Evolutionary conservation across 2,329 filamentous ascomycete genomes (phyloP), one percentile per base, ranked within the genome.

Genomic region (Stemphylium beticola): DNA sequence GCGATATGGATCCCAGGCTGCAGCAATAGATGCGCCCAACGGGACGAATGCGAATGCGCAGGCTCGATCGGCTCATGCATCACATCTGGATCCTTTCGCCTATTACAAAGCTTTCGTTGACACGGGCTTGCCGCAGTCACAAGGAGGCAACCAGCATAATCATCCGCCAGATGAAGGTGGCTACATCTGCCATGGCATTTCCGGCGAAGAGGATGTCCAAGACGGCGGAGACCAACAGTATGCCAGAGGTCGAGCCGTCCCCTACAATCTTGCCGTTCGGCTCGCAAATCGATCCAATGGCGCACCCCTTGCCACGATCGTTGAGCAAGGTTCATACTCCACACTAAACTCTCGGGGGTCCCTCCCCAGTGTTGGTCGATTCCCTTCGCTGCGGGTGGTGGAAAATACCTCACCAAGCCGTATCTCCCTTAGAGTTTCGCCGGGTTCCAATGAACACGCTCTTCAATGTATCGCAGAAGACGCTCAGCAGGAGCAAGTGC

Each of bases 221-320:
- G 26, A 41, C 32, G 20, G 43, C 32, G 56, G 49, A 44, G 55
- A 52, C 37, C 61, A 63, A 42, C 64, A 58, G 38, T 60, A 66
- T 29, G 31, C 34, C 46, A 62, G 43, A 60, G 46, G 49, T 52
- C 63, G 65, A 46, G 58, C 53, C 50, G 52, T 60, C 33, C 61
- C 69, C 17, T 65, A 66, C 54, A 66, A 66, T 51, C 55, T 67
- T 54, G 60, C 65, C 44, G 60, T 59, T 45, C 65, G 65, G n/a
- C 58, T 66, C 46, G 53, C 65, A 49, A 72, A 69, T 54, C 66
- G 66, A 26, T 56, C 64, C 49, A 70, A 73, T 59, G 74, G 73
- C 48, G 73, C 66, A 32, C 74, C 74, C 11, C 73, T 80, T n/a
- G 74, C 74, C 24, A 78, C 77, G 12, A 80, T 81, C 53, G 62